Conservation (phyloP, 2,329 filamentous ascomycete genomes). For the Stemphylium lycopersici region DNA sequence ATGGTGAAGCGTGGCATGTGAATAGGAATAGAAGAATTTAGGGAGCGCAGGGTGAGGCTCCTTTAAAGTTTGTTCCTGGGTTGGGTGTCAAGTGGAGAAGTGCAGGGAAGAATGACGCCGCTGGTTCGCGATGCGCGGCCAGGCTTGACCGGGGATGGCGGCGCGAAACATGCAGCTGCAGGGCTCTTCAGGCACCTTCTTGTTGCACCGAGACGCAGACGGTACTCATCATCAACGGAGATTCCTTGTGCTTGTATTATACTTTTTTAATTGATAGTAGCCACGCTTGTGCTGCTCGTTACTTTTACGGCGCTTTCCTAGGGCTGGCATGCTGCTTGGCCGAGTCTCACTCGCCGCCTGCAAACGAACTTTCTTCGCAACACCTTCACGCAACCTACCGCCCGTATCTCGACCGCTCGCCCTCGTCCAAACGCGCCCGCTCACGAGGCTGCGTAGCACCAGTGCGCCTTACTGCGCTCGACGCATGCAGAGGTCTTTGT, state of each 20-base stretch:
- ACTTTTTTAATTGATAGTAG: conserved; percentile 9
- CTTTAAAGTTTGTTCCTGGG: not conserved
- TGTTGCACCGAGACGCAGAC: not conserved
- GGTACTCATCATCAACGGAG: conserved; percentile 7
- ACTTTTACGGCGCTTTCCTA: conserved; percentile 1
- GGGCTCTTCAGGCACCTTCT: conserved; percentile 20
- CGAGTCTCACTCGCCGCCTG: conserved; percentile 37
- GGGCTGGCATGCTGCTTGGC: conserved; percentile 39
- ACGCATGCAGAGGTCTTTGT: conserved; percentile 9
- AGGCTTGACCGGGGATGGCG: conserved; percentile 10
- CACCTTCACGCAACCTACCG: conserved; percentile 14
- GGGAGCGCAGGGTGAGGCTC: too few relatives aligned
- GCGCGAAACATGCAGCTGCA: conserved; percentile 28
- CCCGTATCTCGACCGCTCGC: conserved; percentile 14
- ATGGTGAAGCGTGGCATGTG: not conserved
- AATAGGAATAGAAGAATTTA: too few relatives aligned
- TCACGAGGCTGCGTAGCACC: not conserved
- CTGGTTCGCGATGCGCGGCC: conserved; percentile 13
- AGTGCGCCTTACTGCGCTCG: conserved; percentile 14
- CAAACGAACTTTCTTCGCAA: conserved; percentile 35
- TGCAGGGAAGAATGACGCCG: conserved; percentile 4
- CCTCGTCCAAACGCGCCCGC: conserved; percentile 2
- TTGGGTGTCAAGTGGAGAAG: not conserved
- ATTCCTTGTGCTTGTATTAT: conserved; percentile 7
- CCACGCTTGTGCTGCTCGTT: conserved; percentile 7